Percentiles rank a stretch among this genome's conserved stretches.
phyloP scores from a whole-genome alignment of 345 rosid genomes.

The Ceriops decandra region DNA sequence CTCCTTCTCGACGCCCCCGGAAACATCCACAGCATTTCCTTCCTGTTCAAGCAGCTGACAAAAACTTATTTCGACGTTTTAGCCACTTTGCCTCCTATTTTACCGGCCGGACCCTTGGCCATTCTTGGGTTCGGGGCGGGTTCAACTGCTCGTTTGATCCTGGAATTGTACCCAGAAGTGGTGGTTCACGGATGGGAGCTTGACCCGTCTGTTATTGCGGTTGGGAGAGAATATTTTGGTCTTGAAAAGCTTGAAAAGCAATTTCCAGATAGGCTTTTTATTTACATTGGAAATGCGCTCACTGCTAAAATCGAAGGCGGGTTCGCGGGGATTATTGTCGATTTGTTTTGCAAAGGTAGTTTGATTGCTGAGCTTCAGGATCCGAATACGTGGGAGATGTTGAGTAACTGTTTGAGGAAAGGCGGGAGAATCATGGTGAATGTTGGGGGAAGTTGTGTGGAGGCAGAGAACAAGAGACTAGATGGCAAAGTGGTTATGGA shows the following conservation, averaged over 20 bases:
- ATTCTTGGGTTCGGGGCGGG: slow-evolving; percentile 88
- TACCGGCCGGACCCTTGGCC: slow-evolving; percentile 77
- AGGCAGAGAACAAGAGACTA: slow-evolving; percentile 57
- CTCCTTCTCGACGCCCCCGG: slow-evolving; percentile 86
- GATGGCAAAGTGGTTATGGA: slow-evolving; percentile 72
- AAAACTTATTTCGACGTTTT: slow-evolving; percentile 79
- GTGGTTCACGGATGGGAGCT: slow-evolving; percentile 86
- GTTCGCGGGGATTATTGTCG: slow-evolving; percentile 59
- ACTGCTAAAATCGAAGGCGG: slow-evolving; percentile 48
- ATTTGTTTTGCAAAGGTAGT: slow-evolving; percentile 67
- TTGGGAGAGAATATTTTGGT: slow-evolving; percentile 74
- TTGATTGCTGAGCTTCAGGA: slow-evolving; percentile 86
- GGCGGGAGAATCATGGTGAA: slow-evolving; percentile 70
- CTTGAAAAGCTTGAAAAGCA: slow-evolving; percentile 60
- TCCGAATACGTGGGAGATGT: slow-evolving; percentile 53
- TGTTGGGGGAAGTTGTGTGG: slow-evolving; percentile 70
- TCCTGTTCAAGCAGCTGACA: slow-evolving; percentile 60
- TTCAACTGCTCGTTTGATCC: slow-evolving; percentile 59
- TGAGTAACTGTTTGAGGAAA: slow-evolving; percentile 53
- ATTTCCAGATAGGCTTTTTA: slow-evolving; percentile 50
- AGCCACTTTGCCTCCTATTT: slow-evolving; percentile 67
- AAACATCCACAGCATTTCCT: slow-evolving; percentile 87
- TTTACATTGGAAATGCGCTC: slow-evolving; percentile 67
- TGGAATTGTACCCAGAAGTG: slow-evolving; percentile 57
- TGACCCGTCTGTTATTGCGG: slow-evolving; percentile 71